Evolutionary conservation across 129 eudicot species (phyloP).

Genomic region (Centella asiatica): DNA sequence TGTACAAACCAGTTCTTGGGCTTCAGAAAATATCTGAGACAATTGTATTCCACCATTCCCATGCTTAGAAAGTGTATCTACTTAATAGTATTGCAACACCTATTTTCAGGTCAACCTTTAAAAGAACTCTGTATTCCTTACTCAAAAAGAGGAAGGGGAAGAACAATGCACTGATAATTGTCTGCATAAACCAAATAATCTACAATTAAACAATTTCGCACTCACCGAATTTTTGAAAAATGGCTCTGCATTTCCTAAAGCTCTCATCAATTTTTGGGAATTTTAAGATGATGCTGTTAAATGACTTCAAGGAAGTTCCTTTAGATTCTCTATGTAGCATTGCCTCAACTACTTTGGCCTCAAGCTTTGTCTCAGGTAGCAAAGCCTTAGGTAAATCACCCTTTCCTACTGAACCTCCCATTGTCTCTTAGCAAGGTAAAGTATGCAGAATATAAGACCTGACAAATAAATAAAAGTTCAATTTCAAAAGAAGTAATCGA

Average conservation of each 20-base stretch:
- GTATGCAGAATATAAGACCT: slow-evolving; percentile 10
- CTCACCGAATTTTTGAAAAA: slow-evolving; percentile 71
- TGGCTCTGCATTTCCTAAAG: slow-evolving; percentile 70
- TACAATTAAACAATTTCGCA: neutral
- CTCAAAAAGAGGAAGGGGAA: neutral
- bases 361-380: slow-evolving; percentile 59
- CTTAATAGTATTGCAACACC: too few relatives aligned
- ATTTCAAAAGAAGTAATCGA: neutral
- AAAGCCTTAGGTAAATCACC: slow-evolving; percentile 36
- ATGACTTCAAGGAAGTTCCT: slow-evolving; percentile 72
- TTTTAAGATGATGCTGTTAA: slow-evolving; percentile 58
- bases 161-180: slow-evolving; percentile 1
- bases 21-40: neutral
- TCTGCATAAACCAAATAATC: neutral
- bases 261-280: slow-evolving; percentile 85
- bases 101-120: too few relatives aligned
- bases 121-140: too few relatives aligned
- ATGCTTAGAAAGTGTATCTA: too few relatives aligned
- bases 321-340: slow-evolving; percentile 51
- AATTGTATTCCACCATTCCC: too few relatives aligned
- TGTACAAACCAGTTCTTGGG: neutral
- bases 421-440: slow-evolving; percentile 19
- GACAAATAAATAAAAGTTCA: slow-evolving; percentile 2
- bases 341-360: slow-evolving; percentile 67
- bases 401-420: slow-evolving; percentile 53